Evolutionary conservation across 306 rosid genomes (phyloP).

Genomic region (Citrullus colocynthis): DNA sequence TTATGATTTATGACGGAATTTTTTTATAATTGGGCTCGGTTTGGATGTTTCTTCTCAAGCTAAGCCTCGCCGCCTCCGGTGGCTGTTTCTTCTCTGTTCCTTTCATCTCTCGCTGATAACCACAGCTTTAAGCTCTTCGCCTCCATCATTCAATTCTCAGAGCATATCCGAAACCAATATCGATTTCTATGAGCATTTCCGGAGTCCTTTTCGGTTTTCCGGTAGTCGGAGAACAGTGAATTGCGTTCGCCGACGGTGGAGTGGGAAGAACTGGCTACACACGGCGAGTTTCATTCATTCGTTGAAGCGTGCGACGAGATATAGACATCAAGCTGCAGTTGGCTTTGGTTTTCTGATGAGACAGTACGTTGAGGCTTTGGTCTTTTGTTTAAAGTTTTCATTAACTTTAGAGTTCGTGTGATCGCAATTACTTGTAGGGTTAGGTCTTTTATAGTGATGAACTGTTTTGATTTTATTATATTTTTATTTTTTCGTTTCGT

Average conservation of each 20-base stretch:
- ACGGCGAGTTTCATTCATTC: not conserved
- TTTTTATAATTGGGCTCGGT: too few species aligned
- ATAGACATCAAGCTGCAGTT: too few species aligned
- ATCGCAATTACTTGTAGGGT: not conserved
- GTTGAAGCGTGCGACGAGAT: too few species aligned
- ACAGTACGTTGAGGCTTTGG: not conserved
- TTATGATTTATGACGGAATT: too few species aligned
- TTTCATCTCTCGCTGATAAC: constrained; percentile 10
- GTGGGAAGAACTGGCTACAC: not conserved
- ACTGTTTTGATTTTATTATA: not conserved
- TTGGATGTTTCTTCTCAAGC: not conserved
- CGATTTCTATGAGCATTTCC: not conserved
- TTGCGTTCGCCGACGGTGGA: not conserved
- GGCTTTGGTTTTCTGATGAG: not conserved
- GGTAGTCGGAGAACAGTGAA: not conserved
- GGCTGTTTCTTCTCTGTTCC: constrained; percentile 12
- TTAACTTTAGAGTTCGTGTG: not conserved
- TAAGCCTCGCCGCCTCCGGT: constrained; percentile 5
- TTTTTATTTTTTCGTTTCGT: not conserved
- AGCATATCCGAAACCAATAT: not conserved
- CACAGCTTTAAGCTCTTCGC: not conserved
- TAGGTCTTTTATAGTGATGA: not conserved
- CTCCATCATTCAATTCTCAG: not conserved
- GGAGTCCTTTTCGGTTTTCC: not conserved
- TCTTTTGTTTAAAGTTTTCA: not conserved